Base-by-base conservation (phyloP, 805 yeast genomes). In the Myxozyma sirexii region DNA sequence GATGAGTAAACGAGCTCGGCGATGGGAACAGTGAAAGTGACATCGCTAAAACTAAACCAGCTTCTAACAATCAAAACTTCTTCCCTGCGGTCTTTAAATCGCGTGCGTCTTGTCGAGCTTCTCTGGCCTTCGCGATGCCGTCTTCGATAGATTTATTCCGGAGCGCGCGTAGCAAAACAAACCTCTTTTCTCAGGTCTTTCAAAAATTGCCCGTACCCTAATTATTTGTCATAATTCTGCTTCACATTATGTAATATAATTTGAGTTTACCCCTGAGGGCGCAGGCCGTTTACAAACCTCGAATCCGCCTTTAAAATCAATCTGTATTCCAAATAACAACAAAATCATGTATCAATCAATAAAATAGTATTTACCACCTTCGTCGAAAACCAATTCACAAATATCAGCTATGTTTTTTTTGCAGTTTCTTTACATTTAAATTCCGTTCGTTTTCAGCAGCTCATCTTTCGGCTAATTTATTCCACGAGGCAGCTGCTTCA, bases 1-100 rank as follows among this genome's bases (percentile, higher is more conserved):
- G 35, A 26, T 44, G 48, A 15, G 48, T 44, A 19, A 44, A 44
- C 31, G 48, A 27, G 13, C 48, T 44, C 48, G 33, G 15, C 48
- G 48, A 26, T 4, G 48, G 48, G 24, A 44, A 44, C n/a, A 44
- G 19, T 12, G 48, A 44, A 24, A 44, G 48, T 7, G 48, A 44
- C 48, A 44, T 44, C 19, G 10, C 29, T 8, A n/a, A 23, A 42
- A 3, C 29, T 15, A 12, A 7, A 4, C 13, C 27, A 21, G 19
- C n/a, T n/a, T 3, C 37, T 33, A n/a, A 33, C 37, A 33, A 4
- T 7, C 7, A 31, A 7, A 7, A 12, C 35, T 33, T 38, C 42
- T n/a, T 17, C 19, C 21, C 19, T 2, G 42, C 19, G 6, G n/a
- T 38, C 42, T 13, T 33, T 13, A 33, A n/a, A 13, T 33, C n/a